Conservation (phyloP, 2,329 filamentous ascomycete genomes). For the Trichophyton equinum region DNA sequence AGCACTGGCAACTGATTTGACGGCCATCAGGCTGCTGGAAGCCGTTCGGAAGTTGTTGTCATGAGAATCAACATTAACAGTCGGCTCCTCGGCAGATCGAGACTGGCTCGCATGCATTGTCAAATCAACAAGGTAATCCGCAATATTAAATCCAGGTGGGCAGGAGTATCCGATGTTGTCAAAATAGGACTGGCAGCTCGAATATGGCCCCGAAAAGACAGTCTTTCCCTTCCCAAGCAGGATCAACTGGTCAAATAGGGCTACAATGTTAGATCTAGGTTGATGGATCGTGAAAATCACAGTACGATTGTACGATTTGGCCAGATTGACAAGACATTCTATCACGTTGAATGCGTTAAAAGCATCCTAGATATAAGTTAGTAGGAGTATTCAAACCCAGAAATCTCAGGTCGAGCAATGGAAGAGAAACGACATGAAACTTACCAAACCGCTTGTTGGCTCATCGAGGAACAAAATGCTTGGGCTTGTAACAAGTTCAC, state of each 20-base stretch:
- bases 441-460: slow-evolving; percentile 79
- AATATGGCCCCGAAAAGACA: slow-evolving; percentile 87
- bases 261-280: slow-evolving; percentile 94
- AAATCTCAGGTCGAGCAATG: slow-evolving; percentile 66
- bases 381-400: slow-evolving; percentile 45
- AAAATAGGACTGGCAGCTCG: slow-evolving; percentile 82
- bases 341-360: slow-evolving; percentile 98
- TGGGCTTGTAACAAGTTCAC: slow-evolving; percentile 91
- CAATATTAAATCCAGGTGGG: slow-evolving; percentile 95
- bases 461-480: slow-evolving; percentile 96
- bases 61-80: slow-evolving; percentile 47
- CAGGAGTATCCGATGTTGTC: slow-evolving; percentile 84
- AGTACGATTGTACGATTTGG: slow-evolving; percentile 92
- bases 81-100: slow-evolving; percentile 43
- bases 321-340: slow-evolving; percentile 85
- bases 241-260: slow-evolving; percentile 87
- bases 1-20: slow-evolving; percentile 81
- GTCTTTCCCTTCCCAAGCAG: slow-evolving; percentile 77
- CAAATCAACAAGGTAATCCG: slow-evolving; percentile 90
- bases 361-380: slow-evolving; percentile 46
- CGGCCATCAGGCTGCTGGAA: slow-evolving; percentile 72
- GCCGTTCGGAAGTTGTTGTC: slow-evolving; percentile 52
- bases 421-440: slow-evolving; percentile 46
- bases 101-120: slow-evolving; percentile 81
- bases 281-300: slow-evolving; percentile 98